Conservation (phyloP, 73 alveolate species). For the Tetrahymena borealis region DNA sequence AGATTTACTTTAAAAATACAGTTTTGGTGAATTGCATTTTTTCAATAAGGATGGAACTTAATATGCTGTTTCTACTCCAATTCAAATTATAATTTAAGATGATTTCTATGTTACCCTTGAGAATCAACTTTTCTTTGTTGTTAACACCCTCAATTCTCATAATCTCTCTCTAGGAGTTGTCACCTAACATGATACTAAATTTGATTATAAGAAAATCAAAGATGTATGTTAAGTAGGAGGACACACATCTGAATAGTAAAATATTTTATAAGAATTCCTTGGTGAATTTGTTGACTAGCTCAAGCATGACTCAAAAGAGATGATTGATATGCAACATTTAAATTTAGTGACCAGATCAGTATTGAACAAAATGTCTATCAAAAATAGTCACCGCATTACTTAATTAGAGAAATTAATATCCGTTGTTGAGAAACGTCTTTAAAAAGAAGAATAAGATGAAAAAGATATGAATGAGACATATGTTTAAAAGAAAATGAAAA, state of each 20-base stretch:
- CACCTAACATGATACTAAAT: constrained; percentile 11
- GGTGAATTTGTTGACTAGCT: neutral
- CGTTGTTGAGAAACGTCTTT: constrained; percentile 5
- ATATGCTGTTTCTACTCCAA: constrained; percentile 31
- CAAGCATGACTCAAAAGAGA: neutral
- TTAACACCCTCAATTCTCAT: constrained; percentile 6
- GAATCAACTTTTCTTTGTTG: constrained; percentile 3
- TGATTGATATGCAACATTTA: neutral
- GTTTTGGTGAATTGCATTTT: neutral
- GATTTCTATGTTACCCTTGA: constrained; percentile 25
- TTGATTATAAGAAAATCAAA: constrained; percentile 11
- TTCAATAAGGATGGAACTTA: neutral
- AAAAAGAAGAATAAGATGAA: neutral
- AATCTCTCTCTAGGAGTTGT: constrained; percentile 21
- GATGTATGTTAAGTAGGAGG: constrained; percentile 19
- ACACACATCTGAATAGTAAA: neutral
- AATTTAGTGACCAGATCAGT: constrained; percentile 3
- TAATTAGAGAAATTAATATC: neutral
- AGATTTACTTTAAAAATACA: neutral
- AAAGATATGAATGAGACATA: constrained; percentile 8
- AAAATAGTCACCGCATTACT: neutral
- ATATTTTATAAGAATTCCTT: neutral
- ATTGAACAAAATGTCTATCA: constrained; percentile 3
- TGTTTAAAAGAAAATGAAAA: constrained; percentile 3
- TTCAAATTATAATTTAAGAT: constrained; percentile 4